These are phyloP conservation scores for Huiozyma sinensis DNA, from an alignment of 805 yeast genomes.

Conservation along the genomic window DNA sequence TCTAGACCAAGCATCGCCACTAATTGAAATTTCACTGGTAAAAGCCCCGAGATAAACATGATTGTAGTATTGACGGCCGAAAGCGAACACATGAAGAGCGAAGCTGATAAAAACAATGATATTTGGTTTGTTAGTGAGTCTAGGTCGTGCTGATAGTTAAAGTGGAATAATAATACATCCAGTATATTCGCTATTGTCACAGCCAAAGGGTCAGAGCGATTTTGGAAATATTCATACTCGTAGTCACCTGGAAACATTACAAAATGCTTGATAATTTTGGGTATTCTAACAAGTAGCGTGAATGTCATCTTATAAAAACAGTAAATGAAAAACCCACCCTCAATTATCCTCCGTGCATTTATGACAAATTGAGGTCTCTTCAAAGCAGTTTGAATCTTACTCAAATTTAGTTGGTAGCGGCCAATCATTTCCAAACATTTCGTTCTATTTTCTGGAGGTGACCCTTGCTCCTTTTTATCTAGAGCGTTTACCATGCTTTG, in stretches of 20 bases:
- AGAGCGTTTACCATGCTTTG: constrained; percentile 10
- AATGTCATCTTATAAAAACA: constrained; percentile 29
- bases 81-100: constrained; percentile 50
- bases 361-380: constrained; percentile 10
- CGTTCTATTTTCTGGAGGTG: constrained; percentile 3
- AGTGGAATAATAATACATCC: constrained; percentile 24
- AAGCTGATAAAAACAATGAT: constrained; percentile 44
- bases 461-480: constrained; percentile 9
- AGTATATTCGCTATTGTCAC: constrained; percentile 29
- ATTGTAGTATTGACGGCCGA: constrained; percentile 55
- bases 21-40: constrained; percentile 29
- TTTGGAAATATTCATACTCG: constrained; percentile 10
- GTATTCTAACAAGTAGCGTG: constrained; percentile 22
- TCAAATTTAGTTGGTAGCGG: constrained; percentile 19
- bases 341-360: constrained; percentile 12
- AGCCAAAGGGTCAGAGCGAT: constrained; percentile 29
- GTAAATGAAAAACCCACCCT: constrained; percentile 24
- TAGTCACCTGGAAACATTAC: constrained; percentile 12
- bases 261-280: constrained; percentile 15
- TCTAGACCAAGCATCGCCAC: constrained; percentile 22
- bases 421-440: constrained; percentile 20
- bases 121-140: constrained; percentile 30
- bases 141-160: constrained; percentile 27
- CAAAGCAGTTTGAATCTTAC: constrained; percentile 10
- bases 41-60: constrained; percentile 36